Conservation (phyloP, 768 basidiomycete genomes). For the Boletales sp. region DNA sequence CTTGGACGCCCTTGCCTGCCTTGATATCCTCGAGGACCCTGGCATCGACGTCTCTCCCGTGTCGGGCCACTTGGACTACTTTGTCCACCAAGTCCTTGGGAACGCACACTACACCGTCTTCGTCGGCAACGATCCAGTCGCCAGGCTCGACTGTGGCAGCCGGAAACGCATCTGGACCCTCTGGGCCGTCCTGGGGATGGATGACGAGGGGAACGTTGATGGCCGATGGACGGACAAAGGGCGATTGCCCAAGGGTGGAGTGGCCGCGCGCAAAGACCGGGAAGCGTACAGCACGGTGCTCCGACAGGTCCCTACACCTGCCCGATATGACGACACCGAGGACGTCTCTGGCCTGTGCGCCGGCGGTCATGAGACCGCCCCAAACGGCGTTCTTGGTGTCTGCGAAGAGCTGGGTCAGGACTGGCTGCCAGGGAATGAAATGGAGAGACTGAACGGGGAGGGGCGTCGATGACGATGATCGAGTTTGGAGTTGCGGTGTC, state of each 20-base stretch:
- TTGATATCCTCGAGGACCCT: conserved; percentile 72
- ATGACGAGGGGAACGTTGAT: conserved; percentile 65
- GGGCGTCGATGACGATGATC: conserved; percentile 73
- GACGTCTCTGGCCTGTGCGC: conserved; percentile 68
- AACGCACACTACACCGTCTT: conserved; percentile 86
- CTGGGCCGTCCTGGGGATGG: conserved; percentile 28
- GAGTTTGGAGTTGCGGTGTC: conserved; percentile 66
- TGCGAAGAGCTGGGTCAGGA: conserved; percentile 23
- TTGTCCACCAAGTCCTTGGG: conserved; percentile 49
- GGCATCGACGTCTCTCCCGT: conserved; percentile 63
- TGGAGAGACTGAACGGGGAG: conserved; percentile 50
- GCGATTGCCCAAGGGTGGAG: conserved; percentile 82
- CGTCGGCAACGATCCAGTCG: conserved; percentile 84
- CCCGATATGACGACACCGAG: conserved; percentile 80
- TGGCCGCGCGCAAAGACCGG: conserved; percentile 81
- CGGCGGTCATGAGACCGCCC: conserved; percentile 91
- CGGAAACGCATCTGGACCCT: conserved; percentile 43
- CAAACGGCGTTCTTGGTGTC: conserved; percentile 81
- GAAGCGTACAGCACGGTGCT: conserved; percentile 66
- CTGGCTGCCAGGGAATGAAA: background rate
- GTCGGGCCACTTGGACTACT: conserved; percentile 56
- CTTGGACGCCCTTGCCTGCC: conserved; percentile 69
- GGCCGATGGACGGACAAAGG: conserved; percentile 78
- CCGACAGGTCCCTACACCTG: conserved; percentile 78
- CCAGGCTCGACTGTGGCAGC: conserved; percentile 61